Percentiles rank a stretch among this genome's conserved stretches.
These are phyloP conservation scores for Termitomyces sp. DNA, from an alignment of 768 basidiomycete genomes.

Conservation along the genomic window DNA sequence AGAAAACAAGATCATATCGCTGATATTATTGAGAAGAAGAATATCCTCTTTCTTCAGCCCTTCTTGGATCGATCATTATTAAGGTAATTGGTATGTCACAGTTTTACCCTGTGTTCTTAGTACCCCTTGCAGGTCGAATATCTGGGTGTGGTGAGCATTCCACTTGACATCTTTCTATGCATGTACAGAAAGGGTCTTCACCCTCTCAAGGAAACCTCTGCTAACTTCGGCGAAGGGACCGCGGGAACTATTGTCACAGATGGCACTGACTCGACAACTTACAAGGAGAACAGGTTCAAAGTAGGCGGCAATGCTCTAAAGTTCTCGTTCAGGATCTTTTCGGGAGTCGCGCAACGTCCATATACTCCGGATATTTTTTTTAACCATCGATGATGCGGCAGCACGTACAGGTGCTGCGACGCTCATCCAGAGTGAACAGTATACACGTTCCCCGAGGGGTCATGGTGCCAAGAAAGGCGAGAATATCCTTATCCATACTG, in stretches of 20 bases:
- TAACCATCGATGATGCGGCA: conserved; percentile 57
- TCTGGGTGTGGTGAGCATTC: conserved; percentile 49
- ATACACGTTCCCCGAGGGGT: conserved; percentile 71
- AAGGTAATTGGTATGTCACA: conserved; percentile 18
- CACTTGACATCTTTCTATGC: not conserved
- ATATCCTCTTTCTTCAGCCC: conserved; percentile 63
- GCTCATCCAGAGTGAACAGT: conserved; percentile 72
- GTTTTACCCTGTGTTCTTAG: not conserved
- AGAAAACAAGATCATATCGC: conserved; percentile 16
- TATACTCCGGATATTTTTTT: conserved; percentile 56
- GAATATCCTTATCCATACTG: conserved; percentile 78
- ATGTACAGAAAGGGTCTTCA: conserved; percentile 56
- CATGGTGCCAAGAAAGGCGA: conserved; percentile 83
- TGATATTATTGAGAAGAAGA: conserved; percentile 68
- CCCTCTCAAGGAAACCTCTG: conserved; percentile 52
- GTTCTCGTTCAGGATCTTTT: conserved; percentile 29
- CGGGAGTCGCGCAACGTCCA: conserved; percentile 68
- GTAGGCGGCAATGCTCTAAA: conserved; percentile 45
- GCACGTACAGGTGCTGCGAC: conserved; percentile 61
- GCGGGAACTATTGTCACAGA: conserved; percentile 74
- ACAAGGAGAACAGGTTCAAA: conserved; percentile 55
- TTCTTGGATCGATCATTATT: conserved; percentile 55
- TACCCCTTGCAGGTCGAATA: conserved; percentile 50
- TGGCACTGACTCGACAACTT: conserved; percentile 52
- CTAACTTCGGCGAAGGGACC: conserved; percentile 70